Base-by-base conservation (phyloP, 2,329 filamentous ascomycete genomes). In the Colletotrichum tabaci region DNA sequence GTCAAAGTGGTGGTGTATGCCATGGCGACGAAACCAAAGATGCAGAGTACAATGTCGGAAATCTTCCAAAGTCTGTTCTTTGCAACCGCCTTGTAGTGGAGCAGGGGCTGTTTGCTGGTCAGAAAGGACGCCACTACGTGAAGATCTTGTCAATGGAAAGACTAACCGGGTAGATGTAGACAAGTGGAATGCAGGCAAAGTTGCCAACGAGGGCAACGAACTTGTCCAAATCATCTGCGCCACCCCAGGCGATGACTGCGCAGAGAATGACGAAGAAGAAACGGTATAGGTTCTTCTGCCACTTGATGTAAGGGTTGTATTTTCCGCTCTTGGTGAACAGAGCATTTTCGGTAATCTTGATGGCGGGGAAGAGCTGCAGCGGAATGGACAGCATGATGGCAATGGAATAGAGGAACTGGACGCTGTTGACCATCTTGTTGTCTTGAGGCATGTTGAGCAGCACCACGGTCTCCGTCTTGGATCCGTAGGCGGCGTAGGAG, bases 221-320 rank as follows among this genome's bases (percentile, higher is more conserved):
- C 73, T 92, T 91, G 80, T 99, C 96, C 66, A 99, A 85, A 82
- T 98, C 92, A 75, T 94, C 93, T 3, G 96, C 96, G 73, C 96
- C 96, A 55, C 92, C 91, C 94, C 95, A 99, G 2, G 96, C 96
- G 75, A 99, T 93, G 70, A 91, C 83, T 0, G 95, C 93, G 78
- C 96, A 98, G 30, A 96, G 82, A 77, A 94, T 89, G 61, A 98
- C 96, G 74, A 98, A 90, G 79, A 96, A 92, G 87, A 98, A 99
- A 66, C 96, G 92, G 86, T 98, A 99, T 44, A 93, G 86, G 77
- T 99, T 99, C 90, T 99, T 99, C 87, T 98, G 94, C 96, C 96
- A 99, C 86, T 99, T 99, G 86, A 99, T 97, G 79, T 94, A 96
- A 0, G 95, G 95, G 80, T 98, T 98, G 84, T 98, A 98, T 83